These are phyloP conservation scores for Neonectria magnoliae DNA, from an alignment of 2,329 filamentous ascomycete species.

Conservation along the genomic window DNA sequence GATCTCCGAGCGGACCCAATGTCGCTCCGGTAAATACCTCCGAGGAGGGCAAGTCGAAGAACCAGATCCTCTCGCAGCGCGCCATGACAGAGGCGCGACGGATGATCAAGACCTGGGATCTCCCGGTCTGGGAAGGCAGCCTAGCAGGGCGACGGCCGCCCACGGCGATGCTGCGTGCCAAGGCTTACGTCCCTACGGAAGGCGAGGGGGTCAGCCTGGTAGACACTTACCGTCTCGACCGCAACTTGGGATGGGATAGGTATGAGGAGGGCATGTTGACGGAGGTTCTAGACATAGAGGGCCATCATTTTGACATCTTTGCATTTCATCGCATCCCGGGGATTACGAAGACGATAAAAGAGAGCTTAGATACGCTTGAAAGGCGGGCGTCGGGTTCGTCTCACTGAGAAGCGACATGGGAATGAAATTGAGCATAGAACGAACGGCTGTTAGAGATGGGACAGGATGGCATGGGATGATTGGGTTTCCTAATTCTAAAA, in stretches of 20 bases:
- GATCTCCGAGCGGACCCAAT: constrained; percentile 7
- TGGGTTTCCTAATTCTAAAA: not conserved
- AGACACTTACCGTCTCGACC: constrained; percentile 56
- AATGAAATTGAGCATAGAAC: not conserved
- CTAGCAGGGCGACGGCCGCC: constrained; percentile 48
- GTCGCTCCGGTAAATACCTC: constrained; percentile 31
- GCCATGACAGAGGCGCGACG: constrained; percentile 55
- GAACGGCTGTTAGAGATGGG: not conserved
- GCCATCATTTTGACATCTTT: constrained; percentile 64
- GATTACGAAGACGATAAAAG: constrained; percentile 42
- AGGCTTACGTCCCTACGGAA: constrained; percentile 49
- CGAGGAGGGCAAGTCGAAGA: constrained; percentile 47
- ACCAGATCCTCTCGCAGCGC: constrained; percentile 47
- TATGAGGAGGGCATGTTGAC: constrained; percentile 58
- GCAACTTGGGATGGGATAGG: constrained; percentile 59
- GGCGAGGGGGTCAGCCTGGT: constrained; percentile 47
- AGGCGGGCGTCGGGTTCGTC: not conserved
- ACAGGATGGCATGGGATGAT: not conserved
- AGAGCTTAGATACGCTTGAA: constrained; percentile 34
- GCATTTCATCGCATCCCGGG: constrained; percentile 40
- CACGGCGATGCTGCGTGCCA: constrained; percentile 58
- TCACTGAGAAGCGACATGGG: not conserved
- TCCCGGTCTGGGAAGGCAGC: constrained; percentile 51
- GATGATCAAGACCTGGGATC: constrained; percentile 54
- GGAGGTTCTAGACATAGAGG: constrained; percentile 58